phyloP scores from a whole-genome alignment of 192 early-diverging fungal genomes.

The Backusella morwellensis region DNA sequence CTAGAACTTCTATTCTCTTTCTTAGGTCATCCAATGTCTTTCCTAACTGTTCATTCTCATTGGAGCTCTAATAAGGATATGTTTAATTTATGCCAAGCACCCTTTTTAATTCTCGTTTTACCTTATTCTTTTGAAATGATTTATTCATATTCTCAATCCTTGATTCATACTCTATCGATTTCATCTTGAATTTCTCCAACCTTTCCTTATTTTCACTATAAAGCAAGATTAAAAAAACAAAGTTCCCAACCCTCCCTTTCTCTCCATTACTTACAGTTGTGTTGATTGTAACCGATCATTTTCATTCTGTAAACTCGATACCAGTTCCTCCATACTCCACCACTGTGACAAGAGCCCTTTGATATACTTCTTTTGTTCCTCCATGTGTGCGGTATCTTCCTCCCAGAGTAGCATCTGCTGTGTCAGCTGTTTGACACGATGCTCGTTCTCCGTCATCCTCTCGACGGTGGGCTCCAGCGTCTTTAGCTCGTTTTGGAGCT shows the following conservation, averaged over 20 bases:
- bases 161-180: background rate
- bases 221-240: background rate
- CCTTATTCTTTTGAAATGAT: background rate
- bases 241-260: no score
- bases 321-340: constrained; percentile 28
- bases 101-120: background rate
- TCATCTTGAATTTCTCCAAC: background rate
- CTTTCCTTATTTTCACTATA: background rate
- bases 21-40: background rate
- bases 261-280: background rate
- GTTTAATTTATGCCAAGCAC: no score
- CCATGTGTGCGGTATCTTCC: constrained; percentile 37
- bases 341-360: constrained; percentile 38
- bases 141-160: background rate
- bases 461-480: constrained; percentile 45
- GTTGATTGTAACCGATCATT: constrained; percentile 10
- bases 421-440: constrained; percentile 47
- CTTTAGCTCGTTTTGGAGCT: constrained; percentile 44
- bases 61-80: background rate
- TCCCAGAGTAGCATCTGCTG: constrained; percentile 50
- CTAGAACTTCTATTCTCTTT: background rate
- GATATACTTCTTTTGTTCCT: constrained; percentile 44
- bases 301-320: constrained; percentile 26
- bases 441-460: constrained; percentile 46
- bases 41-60: constrained; percentile 1